Base-by-base conservation (phyloP, 1,139 yeast species). In the Lodderomyces jiufengensis region DNA sequence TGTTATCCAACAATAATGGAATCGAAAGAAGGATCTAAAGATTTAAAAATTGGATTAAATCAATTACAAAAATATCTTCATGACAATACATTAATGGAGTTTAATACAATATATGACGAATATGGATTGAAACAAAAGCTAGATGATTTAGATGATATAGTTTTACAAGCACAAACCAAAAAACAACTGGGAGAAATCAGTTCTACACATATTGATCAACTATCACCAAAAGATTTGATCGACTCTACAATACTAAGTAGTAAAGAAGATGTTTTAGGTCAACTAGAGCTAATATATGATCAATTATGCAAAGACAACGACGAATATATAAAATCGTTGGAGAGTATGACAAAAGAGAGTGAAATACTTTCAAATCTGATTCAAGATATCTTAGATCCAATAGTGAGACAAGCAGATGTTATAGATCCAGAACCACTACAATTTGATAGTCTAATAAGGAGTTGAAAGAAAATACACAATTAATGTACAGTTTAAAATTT, bases 11-110 rank as follows among this genome's bases (percentile, higher is more conserved):
- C 67, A 1, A 65, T 82, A 15, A 66, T 80, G 0, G 47, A 59
- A 10, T 59, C 74, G 3, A 61, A 60, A 13, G 73, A 72, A 9
- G 92, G 90, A 0, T 53, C 57, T 5, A 60, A 60, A 24, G 67
- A 76, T 2, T 58, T 86, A 12, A 70, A 72, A 23, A 73, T 71
- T 27, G 84, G 88, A 3, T 66, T 83, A 37, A 57, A 63, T 5
- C 92, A 84, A 50, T 73, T 85, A 13, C 59, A 71, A 8, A 70
- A 71, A 23, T 79, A 77, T 45, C 84, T 92, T 85, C 66, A 66
- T 29, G 59, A 63, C 9, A 73, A 75, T 21, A 73, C 87, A 1
- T 54, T 68, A 37, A 63, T 69, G 26, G 95, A 86, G 54, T 84
- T 85, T 45, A 76, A 76, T 6, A 70, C 77, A 29, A 82, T 86